Evolutionary conservation across 163 green algal genomes (phyloP).

Genomic region (Scenedesmus sp.): DNA sequence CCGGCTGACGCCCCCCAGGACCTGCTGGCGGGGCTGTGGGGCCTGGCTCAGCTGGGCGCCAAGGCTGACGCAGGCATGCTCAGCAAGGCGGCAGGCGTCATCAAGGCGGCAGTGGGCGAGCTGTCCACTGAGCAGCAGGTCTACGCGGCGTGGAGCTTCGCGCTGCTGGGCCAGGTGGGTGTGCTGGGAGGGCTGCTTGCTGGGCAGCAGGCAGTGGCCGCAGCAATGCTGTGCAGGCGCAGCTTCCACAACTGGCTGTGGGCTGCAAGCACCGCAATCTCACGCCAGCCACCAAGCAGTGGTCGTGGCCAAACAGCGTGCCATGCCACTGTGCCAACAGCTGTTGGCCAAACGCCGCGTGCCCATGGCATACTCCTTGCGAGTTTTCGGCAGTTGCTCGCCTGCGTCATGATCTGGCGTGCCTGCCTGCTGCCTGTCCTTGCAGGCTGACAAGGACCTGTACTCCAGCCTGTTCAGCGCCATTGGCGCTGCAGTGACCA

Average conservation of each 20-base stretch:
- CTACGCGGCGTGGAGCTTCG: slow-evolving; percentile 68
- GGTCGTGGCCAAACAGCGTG: no score
- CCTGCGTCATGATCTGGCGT: neutral
- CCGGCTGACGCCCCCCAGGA: slow-evolving; percentile 30
- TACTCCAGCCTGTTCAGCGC: slow-evolving; percentile 52
- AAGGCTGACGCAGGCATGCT: slow-evolving; percentile 51
- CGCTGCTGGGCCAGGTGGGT: slow-evolving; percentile 53
- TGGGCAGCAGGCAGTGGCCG: no score
- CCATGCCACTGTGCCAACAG: neutral
- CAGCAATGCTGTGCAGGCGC: neutral
- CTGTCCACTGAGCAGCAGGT: slow-evolving; percentile 61
- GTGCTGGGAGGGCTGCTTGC: slow-evolving; percentile 34
- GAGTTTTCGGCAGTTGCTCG: neutral
- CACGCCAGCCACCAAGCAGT: no score
- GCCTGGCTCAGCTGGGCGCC: slow-evolving; percentile 44
- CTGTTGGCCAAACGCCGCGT: neutral
- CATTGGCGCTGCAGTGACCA: slow-evolving; percentile 49
- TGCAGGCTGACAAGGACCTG: slow-evolving; percentile 53
- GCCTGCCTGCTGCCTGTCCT: neutral
- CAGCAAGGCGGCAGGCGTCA: slow-evolving; percentile 36
- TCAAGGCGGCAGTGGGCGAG: slow-evolving; percentile 54
- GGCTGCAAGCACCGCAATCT: no score
- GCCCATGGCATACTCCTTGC: neutral
- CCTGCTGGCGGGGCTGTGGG: slow-evolving; percentile 44
- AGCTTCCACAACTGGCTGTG: neutral